phyloP scores from a whole-genome alignment of 1,139 yeast species.

The Diutina rugosa region DNA sequence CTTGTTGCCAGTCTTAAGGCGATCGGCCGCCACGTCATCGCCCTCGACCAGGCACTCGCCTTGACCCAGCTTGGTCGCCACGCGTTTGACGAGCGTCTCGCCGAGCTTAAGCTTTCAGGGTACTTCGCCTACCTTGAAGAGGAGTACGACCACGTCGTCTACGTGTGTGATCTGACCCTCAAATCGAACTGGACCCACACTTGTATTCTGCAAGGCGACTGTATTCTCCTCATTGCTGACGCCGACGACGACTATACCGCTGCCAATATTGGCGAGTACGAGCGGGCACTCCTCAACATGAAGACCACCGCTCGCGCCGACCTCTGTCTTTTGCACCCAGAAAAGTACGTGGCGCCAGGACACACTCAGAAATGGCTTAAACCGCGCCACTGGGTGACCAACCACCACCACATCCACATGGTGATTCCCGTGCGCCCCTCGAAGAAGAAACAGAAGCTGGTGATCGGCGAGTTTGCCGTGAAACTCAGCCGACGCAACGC shows the following conservation, averaged over 20 bases:
- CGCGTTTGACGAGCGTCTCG: constrained; percentile 77
- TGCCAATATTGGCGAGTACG: constrained; percentile 76
- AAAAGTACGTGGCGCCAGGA: constrained; percentile 72
- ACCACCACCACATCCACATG: constrained; percentile 84
- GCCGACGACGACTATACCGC: constrained; percentile 49
- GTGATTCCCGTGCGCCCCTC: constrained; percentile 12
- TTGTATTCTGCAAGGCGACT: constrained; percentile 91
- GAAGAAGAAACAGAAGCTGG: constrained; percentile 9
- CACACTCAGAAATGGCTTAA: constrained; percentile 78
- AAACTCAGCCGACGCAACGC: constrained; percentile 19
- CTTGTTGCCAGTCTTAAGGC: constrained; percentile 57
- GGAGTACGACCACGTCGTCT: constrained; percentile 71
- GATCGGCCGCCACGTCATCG: constrained; percentile 63
- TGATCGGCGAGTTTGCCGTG: constrained; percentile 26
- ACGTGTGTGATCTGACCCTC: constrained; percentile 76
- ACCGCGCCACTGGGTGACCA: constrained; percentile 78
- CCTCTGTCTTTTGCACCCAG: constrained; percentile 72
- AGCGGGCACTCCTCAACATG: constrained; percentile 56
- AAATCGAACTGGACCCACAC: constrained; percentile 86
- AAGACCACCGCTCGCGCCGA: constrained; percentile 87
- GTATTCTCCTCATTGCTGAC: constrained; percentile 62
- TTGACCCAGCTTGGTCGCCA: constrained; percentile 76
- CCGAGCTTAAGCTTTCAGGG: constrained; percentile 75
- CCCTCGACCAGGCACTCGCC: constrained; percentile 73
- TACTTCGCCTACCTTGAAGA: constrained; percentile 89